Base-by-base conservation (phyloP, 768 basidiomycete genomes). In the Lenzites betulinus region DNA sequence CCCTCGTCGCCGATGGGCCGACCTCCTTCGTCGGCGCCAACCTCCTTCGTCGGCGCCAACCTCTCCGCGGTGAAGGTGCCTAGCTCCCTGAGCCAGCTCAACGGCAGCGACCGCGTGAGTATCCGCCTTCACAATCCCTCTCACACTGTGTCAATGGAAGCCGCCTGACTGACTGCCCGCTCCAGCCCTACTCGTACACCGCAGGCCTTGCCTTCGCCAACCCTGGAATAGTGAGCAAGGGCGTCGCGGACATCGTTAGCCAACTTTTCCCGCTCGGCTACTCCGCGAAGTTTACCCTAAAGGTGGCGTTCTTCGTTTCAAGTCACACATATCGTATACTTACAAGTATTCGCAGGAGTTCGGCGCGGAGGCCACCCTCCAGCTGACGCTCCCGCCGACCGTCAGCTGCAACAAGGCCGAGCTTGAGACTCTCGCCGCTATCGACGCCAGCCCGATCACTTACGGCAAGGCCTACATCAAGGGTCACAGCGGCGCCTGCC, bases 401-500 rank as follows among this genome's bases (percentile, higher is more conserved):
- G 30, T 46, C 20, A 44, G 42, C 42, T 54, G 53, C 30, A 54
- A 54, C 42, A 28, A 46, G 20, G 53, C 53, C 20, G 53, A 54
- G 43, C 18, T 35, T 2, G 53, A 43, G 5, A 7, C 46, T 16
- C 33, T 46, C 53, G 42, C n/a, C n/a, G 53, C 53, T 11, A 54
- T 54, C 30, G 42, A 54, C 1, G 20, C 26, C 28, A 43, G 16
- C 20, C 41, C 25, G 41, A 44, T 11, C 28, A 7, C 47, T 22
- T 46, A 20, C 35, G 43, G 54, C 22, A 55, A 55, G 54, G 43
- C 44, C 12, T 55, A 20, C 54, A 25, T 55, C 54, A 55, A 55
- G 41, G 54, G 43, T 2, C 54, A 55, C 54, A 47, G 30, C 33
- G 54, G 54, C 15, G 43, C 44, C 1, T 2, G 4, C 13, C 44